These are phyloP conservation scores for Pseudomonodictys pantanalensis DNA, from an alignment of 495 filamentous ascomycete genomes.

Conservation along the genomic window DNA sequence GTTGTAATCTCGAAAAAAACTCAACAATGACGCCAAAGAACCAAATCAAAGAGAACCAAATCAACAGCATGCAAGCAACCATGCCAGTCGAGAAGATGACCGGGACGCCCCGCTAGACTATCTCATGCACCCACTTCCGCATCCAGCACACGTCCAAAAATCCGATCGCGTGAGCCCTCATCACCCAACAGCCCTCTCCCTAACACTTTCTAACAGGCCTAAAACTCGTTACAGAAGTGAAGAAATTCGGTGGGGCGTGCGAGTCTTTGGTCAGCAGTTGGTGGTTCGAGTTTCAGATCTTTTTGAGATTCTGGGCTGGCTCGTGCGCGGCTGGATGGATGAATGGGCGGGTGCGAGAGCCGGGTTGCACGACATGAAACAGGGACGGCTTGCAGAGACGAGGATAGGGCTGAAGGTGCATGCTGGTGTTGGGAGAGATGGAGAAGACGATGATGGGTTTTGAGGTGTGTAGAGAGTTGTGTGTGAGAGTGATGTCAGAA, in stretches of 20 bases:
- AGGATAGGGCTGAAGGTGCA: neutral
- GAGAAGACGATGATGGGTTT: neutral
- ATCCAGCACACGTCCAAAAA: too few relatives aligned
- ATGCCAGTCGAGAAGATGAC: too few relatives aligned
- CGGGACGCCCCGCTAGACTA: too few relatives aligned
- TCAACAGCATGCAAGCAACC: too few relatives aligned
- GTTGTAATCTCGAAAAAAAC: neutral
- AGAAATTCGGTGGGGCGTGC: slow-evolving; percentile 6
- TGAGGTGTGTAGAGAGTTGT: too few relatives aligned
- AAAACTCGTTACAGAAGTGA: slow-evolving; percentile 21
- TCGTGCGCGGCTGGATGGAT: slow-evolving; percentile 4
- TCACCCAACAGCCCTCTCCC: slow-evolving; percentile 1
- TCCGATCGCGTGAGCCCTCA: slow-evolving; percentile 26
- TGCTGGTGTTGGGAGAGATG: neutral
- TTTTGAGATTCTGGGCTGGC: slow-evolving; percentile 15
- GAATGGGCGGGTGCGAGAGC: neutral
- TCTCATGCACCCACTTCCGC: too few relatives aligned
- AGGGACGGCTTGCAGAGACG: neutral
- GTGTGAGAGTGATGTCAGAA: neutral
- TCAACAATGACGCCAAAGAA: neutral
- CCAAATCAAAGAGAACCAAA: neutral
- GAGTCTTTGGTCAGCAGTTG: slow-evolving; percentile 11
- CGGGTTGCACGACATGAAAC: slow-evolving; percentile 1
- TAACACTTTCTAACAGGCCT: too few relatives aligned
- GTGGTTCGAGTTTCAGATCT: slow-evolving; percentile 33